Evolutionary conservation across 2,329 filamentous ascomycete genomes (phyloP).

Genomic region (Basipetospora sp.): DNA sequence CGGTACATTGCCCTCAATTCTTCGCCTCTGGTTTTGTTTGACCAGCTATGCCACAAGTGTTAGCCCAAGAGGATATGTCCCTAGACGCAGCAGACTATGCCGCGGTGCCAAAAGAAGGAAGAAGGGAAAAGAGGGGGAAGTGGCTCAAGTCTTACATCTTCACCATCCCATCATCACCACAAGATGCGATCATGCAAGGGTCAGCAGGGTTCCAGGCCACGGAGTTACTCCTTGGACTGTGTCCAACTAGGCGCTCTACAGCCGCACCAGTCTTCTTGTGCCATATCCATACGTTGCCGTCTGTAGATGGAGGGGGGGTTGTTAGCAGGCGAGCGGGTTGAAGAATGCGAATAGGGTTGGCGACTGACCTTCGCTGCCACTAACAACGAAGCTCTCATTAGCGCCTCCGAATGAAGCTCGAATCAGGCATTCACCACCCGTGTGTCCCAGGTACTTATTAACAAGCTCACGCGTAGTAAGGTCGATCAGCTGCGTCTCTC

Average conservation of each 20-base stretch:
- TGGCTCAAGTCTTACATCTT: constrained; percentile 54
- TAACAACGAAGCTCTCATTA: constrained; percentile 78
- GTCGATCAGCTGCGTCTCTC: constrained; percentile 65
- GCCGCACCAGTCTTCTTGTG: constrained; percentile 67
- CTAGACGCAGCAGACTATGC: no score
- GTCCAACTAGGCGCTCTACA: constrained; percentile 63
- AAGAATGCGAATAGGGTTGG: background rate
- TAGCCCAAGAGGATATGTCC: no score
- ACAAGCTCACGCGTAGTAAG: constrained; percentile 57
- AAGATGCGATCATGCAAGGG: constrained; percentile 74
- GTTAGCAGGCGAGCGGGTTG: constrained; percentile 12
- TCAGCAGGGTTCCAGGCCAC: constrained; percentile 80
- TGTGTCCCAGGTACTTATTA: constrained; percentile 61
- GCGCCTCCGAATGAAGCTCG: constrained; percentile 76
- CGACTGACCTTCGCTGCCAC: constrained; percentile 55
- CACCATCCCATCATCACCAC: constrained; percentile 73
- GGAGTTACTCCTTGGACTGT: constrained; percentile 66
- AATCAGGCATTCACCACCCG: constrained; percentile 64
- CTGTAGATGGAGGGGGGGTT: constrained; percentile 12
- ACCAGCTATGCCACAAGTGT: constrained; percentile 13
- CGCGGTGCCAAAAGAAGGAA: no score
- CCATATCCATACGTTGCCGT: constrained; percentile 70
- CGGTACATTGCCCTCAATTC: constrained; percentile 12
- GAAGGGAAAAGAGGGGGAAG: background rate
- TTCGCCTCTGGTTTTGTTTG: constrained; percentile 13